A percentile compares a stretch with the other conserved stretches of the same genome.
Conservation (phyloP, 306 rosid genomes). For the Quercus bicolor region DNA sequence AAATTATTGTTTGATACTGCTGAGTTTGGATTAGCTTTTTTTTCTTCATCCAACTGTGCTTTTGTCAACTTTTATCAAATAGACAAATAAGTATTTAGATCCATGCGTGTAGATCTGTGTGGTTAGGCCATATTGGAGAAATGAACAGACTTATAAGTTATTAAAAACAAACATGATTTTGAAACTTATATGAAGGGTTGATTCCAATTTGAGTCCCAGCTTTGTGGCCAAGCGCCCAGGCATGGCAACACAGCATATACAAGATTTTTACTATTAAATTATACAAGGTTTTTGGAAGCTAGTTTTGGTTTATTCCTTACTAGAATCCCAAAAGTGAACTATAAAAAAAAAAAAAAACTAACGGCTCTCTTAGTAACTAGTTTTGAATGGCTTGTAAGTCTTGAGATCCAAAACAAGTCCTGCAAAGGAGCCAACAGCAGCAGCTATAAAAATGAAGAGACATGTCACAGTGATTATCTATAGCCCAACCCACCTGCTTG, state of each 20-base stretch:
- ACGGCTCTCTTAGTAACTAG: conserved; percentile 37
- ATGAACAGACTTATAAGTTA: background rate
- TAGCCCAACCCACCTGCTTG: conserved; percentile 51
- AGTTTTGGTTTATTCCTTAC: background rate
- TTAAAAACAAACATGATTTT: background rate
- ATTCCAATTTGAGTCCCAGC: background rate
- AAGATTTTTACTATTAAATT: background rate
- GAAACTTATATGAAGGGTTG: background rate
- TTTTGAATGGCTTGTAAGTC: conserved; percentile 57
- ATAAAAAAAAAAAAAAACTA: background rate
- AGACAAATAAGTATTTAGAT: too few species aligned
- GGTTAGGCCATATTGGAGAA: background rate
- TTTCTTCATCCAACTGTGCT: too few species aligned
- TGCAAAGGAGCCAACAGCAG: conserved; percentile 64
- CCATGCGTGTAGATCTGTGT: too few species aligned
- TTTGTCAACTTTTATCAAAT: too few species aligned
- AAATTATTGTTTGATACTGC: too few species aligned
- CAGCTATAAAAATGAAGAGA: conserved; percentile 45
- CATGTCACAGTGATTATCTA: conserved; percentile 46
- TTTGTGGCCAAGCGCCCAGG: background rate
- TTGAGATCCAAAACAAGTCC: conserved; percentile 68
- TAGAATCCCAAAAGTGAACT: background rate
- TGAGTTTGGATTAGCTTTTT: too few species aligned
- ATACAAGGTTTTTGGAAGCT: background rate
- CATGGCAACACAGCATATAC: background rate